Percentiles rank a stretch among this genome's conserved stretches.
Conservation (phyloP, 176 grass and related monocot species). For the Pontederia paniculata region DNA sequence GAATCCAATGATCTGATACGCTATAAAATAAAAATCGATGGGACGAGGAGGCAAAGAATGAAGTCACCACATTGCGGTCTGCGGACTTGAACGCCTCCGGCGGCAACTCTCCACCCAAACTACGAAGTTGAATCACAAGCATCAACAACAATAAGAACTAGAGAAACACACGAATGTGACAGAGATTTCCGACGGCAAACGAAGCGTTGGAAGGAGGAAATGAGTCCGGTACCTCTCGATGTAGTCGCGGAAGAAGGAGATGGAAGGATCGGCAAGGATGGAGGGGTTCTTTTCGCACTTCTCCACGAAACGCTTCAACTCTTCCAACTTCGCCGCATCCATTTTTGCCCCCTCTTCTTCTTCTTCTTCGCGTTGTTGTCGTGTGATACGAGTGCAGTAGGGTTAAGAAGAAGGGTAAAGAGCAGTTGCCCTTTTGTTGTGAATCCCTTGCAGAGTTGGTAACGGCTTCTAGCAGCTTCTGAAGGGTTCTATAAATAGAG, state of each 20-base stretch:
- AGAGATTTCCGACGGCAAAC: background rate
- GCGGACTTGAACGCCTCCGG: conserved; percentile 19
- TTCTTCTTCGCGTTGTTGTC: too few species aligned
- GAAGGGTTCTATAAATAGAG: too few species aligned
- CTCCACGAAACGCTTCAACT: conserved; percentile 52
- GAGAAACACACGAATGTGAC: too few species aligned
- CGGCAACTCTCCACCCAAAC: conserved; percentile 67
- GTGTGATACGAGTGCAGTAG: background rate
- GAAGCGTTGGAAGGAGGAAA: background rate
- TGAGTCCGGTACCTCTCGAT: conserved; percentile 28
- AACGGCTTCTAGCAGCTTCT: conserved; percentile 16
- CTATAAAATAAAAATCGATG: background rate
- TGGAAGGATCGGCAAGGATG: conserved; percentile 54
- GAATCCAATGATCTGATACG: too few species aligned
- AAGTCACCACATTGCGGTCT: conserved; percentile 22
- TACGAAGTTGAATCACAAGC: conserved; percentile 3
- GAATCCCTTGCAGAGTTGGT: too few species aligned
- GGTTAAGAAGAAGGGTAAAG: background rate
- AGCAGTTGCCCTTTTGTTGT: too few species aligned
- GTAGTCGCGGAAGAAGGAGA: conserved; percentile 92
- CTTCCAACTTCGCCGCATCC: conserved; percentile 44
- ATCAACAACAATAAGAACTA: background rate
- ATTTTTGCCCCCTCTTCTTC: conserved; percentile 13
- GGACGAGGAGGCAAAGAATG: background rate
- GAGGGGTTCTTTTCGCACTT: conserved; percentile 67